Base-by-base conservation (phyloP, 768 basidiomycete species). In the Lactarius hatsudake region DNA sequence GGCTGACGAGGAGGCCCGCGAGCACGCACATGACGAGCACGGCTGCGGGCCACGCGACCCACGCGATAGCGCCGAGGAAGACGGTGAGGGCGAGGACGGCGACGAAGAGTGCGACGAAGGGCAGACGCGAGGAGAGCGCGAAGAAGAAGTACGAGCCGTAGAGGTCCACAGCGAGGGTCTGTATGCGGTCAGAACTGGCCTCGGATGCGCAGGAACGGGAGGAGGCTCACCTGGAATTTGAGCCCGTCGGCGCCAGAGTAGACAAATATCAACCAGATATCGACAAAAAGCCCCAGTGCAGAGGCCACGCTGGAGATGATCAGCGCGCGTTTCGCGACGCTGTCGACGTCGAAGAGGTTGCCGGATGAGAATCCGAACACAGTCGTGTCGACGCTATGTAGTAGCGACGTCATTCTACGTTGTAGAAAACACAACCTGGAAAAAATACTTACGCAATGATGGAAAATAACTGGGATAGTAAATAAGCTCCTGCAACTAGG, bases 61-160 rank as follows among this genome's bases (percentile, higher is more conserved):
- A 90, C 3, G 89, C 87, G 9, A 90, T 84, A 26, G 84, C 74
- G 9, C 82, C 78, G 30, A 91, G 75, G 76, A 90, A 91, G 1
- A 73, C 69, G 79, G 86, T 85, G 8, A 91, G 79, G 1, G 86
- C 78, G n/a, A 83, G 54, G 0, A 84, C 79, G 12, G 87, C 84
- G 34, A 80, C 65, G 63, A 88, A 80, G 79, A 87, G 84, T 73
- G 86, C 86, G 9, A 90, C 68, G 0, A 84, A 81, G 0, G 89
- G 90, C 15, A 89, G 76, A 23, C 88, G 83, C 6, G 89, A 80
- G 1, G 86, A 84, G 18, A 91, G 79, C 34, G 86, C 80, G 75
- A 91, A 91, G 78, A 89, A 90, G 65, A 88, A 79, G 74, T 87
- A 88, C 12, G 81, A 81, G 28, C 78, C 79, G 69, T 85, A 87